Base-by-base conservation (phyloP, 2,329 filamentous ascomycete species). In the Aspergillus fischeri region DNA sequence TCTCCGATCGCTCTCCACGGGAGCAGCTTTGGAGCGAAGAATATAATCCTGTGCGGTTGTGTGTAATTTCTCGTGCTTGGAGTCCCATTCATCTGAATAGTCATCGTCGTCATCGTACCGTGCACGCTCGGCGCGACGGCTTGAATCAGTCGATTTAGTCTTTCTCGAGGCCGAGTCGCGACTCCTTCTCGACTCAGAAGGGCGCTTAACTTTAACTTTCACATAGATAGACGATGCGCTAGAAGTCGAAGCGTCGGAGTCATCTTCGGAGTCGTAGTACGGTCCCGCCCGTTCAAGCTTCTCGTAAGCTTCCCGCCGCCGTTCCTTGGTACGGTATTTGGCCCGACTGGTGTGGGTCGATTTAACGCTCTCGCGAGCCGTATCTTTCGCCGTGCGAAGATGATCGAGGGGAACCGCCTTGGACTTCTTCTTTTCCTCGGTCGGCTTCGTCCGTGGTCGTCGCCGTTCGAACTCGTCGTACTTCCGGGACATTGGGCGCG, bases 271-370 rank as follows among this genome's bases (percentile, higher is more conserved):
- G n/a, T 70, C 71, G 7, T 69, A 65, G 56, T 67, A 70, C 3
- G 67, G 44, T 20, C 62, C 64, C 38, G 64, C 59, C 27, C 65
- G 66, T 28, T 70, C 70, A 52, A 71, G 69, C 60, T 78, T 80
- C 29, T 75, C 74, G 38, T 68, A 73, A 47, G 64, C 64, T 52
- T 78, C 76, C 54, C 70, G 72, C 54, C 67, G 73, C 52, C 75
- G 73, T 63, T 78, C 77, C 61, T 73, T 77, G 59, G 76, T 76
- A 54, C 74, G 72, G 59, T 63, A 65, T 65, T 75, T 78, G 53
- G 68, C 72, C 35, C 69, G 70, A 57, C 71, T 69, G 51, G 69
- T 64, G 58, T 71, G 70, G 27, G 63, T 64, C 7, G 69, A 63
- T 56, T 71, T 74, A 21, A 62, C 55, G 32, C 53, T 64, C 9